A percentile compares a stretch with the other conserved stretches of the same genome.
These are phyloP conservation scores for Verticillium isaacii DNA, from an alignment of 2,329 filamentous ascomycete genomes.

Conservation along the genomic window DNA sequence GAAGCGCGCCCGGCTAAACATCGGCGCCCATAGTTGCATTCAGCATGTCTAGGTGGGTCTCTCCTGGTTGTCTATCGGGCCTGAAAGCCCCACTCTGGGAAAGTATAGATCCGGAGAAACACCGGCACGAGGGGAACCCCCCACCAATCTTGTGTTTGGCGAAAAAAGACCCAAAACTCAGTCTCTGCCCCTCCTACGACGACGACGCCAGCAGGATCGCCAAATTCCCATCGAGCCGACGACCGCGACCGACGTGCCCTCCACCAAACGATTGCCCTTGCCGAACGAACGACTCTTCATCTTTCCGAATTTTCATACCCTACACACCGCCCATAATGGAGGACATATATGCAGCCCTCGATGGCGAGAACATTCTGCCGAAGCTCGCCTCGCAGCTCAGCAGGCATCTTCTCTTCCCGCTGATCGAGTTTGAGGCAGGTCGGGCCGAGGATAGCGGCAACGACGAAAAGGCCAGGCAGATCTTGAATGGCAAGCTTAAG, in stretches of 20 bases:
- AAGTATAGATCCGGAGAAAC: conserved; percentile 6
- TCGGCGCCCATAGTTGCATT: conserved; percentile 2
- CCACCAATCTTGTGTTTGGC: conserved; percentile 14
- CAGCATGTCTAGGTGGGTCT: background rate
- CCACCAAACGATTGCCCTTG: conserved; percentile 6
- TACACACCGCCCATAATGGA: conserved; percentile 12
- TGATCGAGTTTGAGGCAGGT: conserved; percentile 85
- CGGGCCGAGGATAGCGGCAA: conserved; percentile 72
- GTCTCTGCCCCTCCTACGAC: conserved; percentile 11
- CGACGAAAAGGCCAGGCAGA: conserved; percentile 56
- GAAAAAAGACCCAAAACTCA: conserved; percentile 15
- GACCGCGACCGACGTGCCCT: conserved; percentile 4
- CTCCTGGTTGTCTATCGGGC: background rate
- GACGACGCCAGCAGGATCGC: conserved; percentile 7
- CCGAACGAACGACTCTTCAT: conserved; percentile 12
- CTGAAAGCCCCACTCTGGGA: background rate
- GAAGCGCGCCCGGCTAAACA: conserved; percentile 12
- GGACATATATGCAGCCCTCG: conserved; percentile 13
- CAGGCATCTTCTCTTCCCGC: conserved; percentile 91
- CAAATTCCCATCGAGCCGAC: background rate
- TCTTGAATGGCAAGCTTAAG: conserved; percentile 84
- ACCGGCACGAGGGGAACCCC: conserved; percentile 9
- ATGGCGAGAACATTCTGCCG: conserved; percentile 60
- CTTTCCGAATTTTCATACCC: conserved; percentile 7
- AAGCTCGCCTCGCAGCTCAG: conserved; percentile 90